Conservation (phyloP, 2,329 filamentous ascomycete species). For the Sphaerulina vaccinii region DNA sequence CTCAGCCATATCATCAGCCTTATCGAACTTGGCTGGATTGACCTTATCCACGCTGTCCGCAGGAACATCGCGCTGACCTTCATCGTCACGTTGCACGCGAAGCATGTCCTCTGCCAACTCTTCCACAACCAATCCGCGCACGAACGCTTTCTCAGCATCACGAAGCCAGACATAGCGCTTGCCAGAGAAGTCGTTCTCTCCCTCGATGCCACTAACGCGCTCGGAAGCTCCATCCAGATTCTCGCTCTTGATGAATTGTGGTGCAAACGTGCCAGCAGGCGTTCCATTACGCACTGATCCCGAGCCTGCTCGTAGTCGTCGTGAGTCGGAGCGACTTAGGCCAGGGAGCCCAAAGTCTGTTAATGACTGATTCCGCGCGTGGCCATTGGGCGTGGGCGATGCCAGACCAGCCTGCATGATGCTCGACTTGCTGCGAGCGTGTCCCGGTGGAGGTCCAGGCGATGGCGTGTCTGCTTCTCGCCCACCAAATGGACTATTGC, state of each 20-base stretch:
- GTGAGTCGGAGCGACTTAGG: constrained; percentile 30
- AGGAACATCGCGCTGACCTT: constrained; percentile 82
- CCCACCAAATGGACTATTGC: constrained; percentile 77
- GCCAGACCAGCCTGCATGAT: constrained; percentile 63
- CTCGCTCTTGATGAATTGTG: constrained; percentile 90
- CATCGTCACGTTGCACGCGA: constrained; percentile 90
- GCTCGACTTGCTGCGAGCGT: constrained; percentile 70
- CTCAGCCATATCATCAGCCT: constrained; percentile 98
- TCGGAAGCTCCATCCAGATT: constrained; percentile 63
- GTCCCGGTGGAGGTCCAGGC: constrained; percentile 53
- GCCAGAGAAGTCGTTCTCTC: constrained; percentile 97
- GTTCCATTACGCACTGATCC: constrained; percentile 64
- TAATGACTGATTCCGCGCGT: constrained; percentile 67
- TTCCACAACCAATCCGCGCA: constrained; percentile 88
- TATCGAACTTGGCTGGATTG: constrained; percentile 99
- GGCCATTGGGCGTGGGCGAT: constrained; percentile 48
- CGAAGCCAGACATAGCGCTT: constrained; percentile 98
- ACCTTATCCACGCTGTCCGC: constrained; percentile 93
- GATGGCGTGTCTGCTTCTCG: constrained; percentile 62
- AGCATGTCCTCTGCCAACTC: constrained; percentile 69
- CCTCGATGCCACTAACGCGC: constrained; percentile 73
- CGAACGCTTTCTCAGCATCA: constrained; percentile 81
- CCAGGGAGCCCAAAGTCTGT: constrained; percentile 46
- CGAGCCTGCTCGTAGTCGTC: constrained; percentile 54
- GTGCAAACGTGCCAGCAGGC: constrained; percentile 83